Evolutionary conservation across 106 monocot genomes (phyloP), one percentile per base, ranked within the genome.

Genomic region (Dendrobium officinale): DNA sequence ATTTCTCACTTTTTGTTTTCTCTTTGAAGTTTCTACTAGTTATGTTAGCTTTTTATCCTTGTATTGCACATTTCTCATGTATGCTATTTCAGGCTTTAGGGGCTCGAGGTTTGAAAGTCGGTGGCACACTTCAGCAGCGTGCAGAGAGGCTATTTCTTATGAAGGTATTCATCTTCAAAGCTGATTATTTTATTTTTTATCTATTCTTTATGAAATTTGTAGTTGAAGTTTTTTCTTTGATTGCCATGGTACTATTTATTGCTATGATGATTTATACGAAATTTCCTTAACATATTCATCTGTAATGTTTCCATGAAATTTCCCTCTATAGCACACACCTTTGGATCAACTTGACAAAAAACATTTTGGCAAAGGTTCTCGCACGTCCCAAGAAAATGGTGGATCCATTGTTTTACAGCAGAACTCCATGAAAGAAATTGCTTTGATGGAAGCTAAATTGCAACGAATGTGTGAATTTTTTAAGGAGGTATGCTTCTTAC

Each of bases 291-390:
- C 2, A 70, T 37, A 70, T 70, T 13, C 70, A 70, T 64, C n/a
- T 64, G 6, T 70, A 22, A 31, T 37, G 13, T 37, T 70, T 70
- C 11, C 15, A 9, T 10, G 26, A 22, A 6, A 10, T 76, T 76
- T 49, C 15, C 43, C 59, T 73, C 29, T 82, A 48, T 80, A 98
- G 98, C 75, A 91, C 40, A 95, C 91, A 24, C 95, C 98, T 5
- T 82, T 98, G 81, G 92, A 92, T 49, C 92, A 90, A 78, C 73
- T 98, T 81, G 98, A 98, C 55, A 92, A 82, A 82, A 98, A 95
- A 77, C 91, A 98, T 95, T 98, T 98, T 87, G 89, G 92, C 17
- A 98, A 95, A 87, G 92, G 89, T 24, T 80, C 83, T 31, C 89
- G 54, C 72, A 56, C 31, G n/a, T 84, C 73, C 22, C 81, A 84